phyloP scores from a whole-genome alignment of 495 filamentous ascomycete species.

The Baudoinia panamericana region DNA sequence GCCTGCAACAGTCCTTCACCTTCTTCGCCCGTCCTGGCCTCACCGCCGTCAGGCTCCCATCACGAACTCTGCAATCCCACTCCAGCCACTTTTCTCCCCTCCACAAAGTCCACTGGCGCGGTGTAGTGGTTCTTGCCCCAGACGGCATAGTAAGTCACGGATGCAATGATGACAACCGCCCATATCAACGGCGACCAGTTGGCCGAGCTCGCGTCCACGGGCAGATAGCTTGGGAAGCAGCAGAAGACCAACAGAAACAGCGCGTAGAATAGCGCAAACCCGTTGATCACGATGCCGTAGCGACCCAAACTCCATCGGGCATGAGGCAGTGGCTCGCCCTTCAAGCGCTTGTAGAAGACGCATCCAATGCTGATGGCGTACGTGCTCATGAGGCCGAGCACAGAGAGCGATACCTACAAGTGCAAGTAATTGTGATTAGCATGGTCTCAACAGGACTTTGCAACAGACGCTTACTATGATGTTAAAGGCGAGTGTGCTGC shows the following conservation, averaged over 20 bases:
- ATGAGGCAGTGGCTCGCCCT: constrained; percentile 23
- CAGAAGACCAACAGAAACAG: constrained; percentile 23
- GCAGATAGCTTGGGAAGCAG: constrained; percentile 26
- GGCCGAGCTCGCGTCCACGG: constrained; percentile 17
- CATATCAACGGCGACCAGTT: constrained; percentile 28
- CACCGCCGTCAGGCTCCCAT: not conserved
- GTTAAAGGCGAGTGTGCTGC: constrained; percentile 25
- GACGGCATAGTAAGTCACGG: constrained; percentile 20
- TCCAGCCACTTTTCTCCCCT: constrained; percentile 25
- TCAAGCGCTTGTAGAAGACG: constrained; percentile 23
- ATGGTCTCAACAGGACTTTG: too few relatives aligned
- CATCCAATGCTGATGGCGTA: constrained; percentile 31
- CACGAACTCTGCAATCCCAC: constrained; percentile 25
- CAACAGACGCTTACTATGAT: too few relatives aligned
- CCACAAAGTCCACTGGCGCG: constrained; percentile 27
- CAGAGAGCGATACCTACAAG: constrained; percentile 14
- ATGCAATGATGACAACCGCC: constrained; percentile 21
- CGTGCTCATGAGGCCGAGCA: constrained; percentile 24
- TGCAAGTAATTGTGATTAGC: too few relatives aligned
- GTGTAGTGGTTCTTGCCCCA: constrained; percentile 26
- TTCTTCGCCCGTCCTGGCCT: not conserved
- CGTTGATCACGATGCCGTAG: constrained; percentile 27
- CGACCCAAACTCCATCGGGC: constrained; percentile 28
- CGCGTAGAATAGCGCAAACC: constrained; percentile 26
- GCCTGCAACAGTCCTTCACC: not conserved